Evolutionary conservation across 2,329 filamentous ascomycete genomes (phyloP).

Genomic region (Grosmannia huntii): DNA sequence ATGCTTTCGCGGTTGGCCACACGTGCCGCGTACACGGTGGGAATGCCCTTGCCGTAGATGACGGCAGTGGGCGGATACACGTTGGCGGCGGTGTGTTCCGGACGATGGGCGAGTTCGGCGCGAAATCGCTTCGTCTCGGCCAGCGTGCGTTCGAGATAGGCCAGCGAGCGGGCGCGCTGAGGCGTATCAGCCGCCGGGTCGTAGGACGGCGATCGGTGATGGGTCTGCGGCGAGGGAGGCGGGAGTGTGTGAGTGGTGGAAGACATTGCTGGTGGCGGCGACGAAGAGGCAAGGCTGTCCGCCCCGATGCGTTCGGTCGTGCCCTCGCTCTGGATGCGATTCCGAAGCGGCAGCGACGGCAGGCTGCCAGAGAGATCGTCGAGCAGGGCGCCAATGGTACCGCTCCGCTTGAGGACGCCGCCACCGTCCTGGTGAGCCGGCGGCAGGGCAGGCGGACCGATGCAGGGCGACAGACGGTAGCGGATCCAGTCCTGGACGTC

Average conservation of each 20-base stretch:
- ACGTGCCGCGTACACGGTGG: constrained; percentile 71
- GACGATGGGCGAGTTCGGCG: constrained; percentile 51
- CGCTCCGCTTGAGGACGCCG: constrained; percentile 16
- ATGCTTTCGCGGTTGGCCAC: constrained; percentile 65
- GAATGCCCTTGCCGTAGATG: constrained; percentile 76
- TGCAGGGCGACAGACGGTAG: constrained; percentile 65
- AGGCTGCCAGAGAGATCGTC: constrained; percentile 28
- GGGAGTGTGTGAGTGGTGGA: neutral
- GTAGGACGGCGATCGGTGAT: neutral
- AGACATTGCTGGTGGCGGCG: constrained; percentile 9
- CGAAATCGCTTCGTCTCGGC: constrained; percentile 63
- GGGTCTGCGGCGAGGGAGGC: neutral
- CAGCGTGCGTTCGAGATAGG: constrained; percentile 67
- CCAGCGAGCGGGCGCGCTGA: constrained; percentile 33
- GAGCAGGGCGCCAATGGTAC: constrained; percentile 31
- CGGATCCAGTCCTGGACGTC: constrained; percentile 67
- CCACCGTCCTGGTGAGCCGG: constrained; percentile 17
- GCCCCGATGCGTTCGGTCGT: neutral
- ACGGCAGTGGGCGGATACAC: constrained; percentile 69
- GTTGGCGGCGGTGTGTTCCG: constrained; percentile 50
- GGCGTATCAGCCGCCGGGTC: constrained; percentile 19
- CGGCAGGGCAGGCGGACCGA: constrained; percentile 50
- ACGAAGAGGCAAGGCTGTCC: constrained; percentile 9
- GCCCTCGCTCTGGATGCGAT: constrained; percentile 9
- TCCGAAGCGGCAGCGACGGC: constrained; percentile 24